These are phyloP conservation scores for Aspergillus bombycis DNA, from an alignment of 2,329 filamentous ascomycete genomes.

Conservation along the genomic window DNA sequence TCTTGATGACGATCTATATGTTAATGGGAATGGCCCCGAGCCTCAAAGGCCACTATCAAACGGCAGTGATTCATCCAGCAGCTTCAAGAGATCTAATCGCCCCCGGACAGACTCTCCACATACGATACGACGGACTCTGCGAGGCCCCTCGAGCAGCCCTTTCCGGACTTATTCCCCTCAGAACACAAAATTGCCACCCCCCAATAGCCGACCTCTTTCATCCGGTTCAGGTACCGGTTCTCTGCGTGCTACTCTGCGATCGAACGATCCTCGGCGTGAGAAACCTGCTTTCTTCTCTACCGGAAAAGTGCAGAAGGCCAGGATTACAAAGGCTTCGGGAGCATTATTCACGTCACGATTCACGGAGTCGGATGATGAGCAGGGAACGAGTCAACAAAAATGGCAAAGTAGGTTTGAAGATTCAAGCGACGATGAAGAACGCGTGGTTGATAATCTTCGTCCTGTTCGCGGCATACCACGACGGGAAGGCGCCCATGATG, in stretches of 20 bases:
- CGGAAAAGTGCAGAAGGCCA: conserved; percentile 38
- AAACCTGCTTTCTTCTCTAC: conserved; percentile 46
- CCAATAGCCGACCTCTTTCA: conserved; percentile 53
- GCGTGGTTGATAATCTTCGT: conserved; percentile 40
- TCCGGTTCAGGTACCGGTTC: conserved; percentile 45
- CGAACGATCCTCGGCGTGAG: conserved; percentile 50
- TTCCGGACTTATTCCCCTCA: conserved; percentile 41
- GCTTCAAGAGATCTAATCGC: conserved; percentile 70
- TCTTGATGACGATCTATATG: conserved; percentile 5
- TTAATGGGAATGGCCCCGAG: conserved; percentile 12
- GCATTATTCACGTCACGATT: conserved; percentile 53
- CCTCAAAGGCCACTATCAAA: conserved; percentile 62
- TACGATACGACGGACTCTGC: conserved; percentile 75
- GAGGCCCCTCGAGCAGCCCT: conserved; percentile 48
- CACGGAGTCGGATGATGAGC: conserved; percentile 68
- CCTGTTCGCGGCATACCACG: conserved; percentile 65
- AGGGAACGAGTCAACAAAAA: conserved; percentile 37
- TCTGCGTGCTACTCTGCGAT: conserved; percentile 53
- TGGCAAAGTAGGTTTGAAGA: conserved; percentile 68
- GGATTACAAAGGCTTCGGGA: conserved; percentile 28
- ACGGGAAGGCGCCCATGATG: conserved; percentile 60
- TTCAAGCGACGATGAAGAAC: conserved; percentile 72
- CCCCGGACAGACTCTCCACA: conserved; percentile 53
- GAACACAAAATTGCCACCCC: conserved; percentile 63
- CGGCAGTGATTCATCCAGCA: conserved; percentile 71